A percentile compares a stretch with the other conserved stretches of the same genome.
Evolutionary conservation across 2,329 filamentous ascomycete species (phyloP).

Genomic region (Alternaria triticina): DNA sequence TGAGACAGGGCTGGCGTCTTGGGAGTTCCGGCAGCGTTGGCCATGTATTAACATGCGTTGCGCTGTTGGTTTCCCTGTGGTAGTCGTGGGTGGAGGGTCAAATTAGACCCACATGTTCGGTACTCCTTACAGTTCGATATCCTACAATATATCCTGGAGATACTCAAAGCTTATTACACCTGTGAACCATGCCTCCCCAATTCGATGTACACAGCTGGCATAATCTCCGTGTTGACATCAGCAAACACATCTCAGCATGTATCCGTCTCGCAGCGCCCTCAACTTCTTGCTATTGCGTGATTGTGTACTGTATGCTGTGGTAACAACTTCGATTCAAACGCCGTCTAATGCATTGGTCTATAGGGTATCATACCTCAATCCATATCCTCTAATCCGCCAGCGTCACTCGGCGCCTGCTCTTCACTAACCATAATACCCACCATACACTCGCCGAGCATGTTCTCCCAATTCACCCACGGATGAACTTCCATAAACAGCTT

Average conservation of each 20-base stretch:
- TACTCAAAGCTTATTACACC: neutral
- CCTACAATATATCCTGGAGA: neutral
- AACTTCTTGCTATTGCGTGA: neutral
- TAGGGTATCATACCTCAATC: conserved; percentile 54
- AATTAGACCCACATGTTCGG: neutral
- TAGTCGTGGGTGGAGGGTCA: neutral
- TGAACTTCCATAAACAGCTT: conserved; percentile 69
- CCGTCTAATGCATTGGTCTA: conserved; percentile 12
- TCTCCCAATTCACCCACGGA: conserved; percentile 74
- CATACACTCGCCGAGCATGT: conserved; percentile 66
- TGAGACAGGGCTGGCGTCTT: neutral
- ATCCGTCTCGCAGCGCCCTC: neutral
- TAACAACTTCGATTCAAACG: neutral
- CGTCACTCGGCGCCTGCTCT: conserved; percentile 47
- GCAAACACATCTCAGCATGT: neutral
- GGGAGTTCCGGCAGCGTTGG: neutral
- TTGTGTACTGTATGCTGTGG: neutral
- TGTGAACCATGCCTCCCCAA: neutral
- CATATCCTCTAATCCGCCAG: conserved; percentile 62
- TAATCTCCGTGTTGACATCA: neutral
- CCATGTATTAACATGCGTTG: neutral
- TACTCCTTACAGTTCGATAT: neutral
- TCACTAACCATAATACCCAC: conserved; percentile 67
- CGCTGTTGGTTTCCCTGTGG: neutral
- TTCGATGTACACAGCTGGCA: neutral